Percentiles rank a stretch among this genome's conserved stretches.
These are phyloP conservation scores for Kuraishia hungarica DNA, from an alignment of 805 yeast genomes.

Conservation along the genomic window DNA sequence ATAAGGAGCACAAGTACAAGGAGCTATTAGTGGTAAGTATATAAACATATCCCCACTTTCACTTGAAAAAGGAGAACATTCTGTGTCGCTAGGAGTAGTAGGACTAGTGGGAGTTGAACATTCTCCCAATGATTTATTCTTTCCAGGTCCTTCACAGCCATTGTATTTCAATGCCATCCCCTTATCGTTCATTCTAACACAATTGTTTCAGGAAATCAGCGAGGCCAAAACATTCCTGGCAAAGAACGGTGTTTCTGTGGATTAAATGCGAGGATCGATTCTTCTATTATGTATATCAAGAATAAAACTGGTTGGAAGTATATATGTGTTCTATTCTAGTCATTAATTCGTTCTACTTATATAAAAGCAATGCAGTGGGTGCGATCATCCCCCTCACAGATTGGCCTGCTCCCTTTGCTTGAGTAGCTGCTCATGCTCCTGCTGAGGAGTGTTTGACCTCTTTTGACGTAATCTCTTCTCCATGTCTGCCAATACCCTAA, in stretches of 20 bases:
- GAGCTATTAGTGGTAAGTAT: conserved; percentile 36
- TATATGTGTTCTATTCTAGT: too few species aligned
- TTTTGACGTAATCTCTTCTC: conserved; percentile 55
- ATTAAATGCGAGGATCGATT: conserved; percentile 8
- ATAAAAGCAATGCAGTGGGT: too few species aligned
- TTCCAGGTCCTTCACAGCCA: too few species aligned
- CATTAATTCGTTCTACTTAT: neutral
- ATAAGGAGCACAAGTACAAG: conserved; percentile 57
- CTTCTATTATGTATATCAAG: neutral
- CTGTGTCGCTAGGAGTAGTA: too few species aligned
- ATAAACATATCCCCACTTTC: too few species aligned
- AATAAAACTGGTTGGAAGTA: neutral
- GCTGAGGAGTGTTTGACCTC: conserved; percentile 1
- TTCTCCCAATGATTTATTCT: too few species aligned
- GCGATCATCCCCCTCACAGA: neutral
- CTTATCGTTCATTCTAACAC: conserved; percentile 1
- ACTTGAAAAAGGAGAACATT: neutral
- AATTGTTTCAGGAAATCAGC: conserved; percentile 39
- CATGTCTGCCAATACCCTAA: conserved; percentile 76
- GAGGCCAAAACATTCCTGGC: conserved; percentile 55
- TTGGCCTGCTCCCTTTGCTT: neutral
- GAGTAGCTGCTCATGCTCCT: neutral
- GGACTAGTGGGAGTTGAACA: too few species aligned
- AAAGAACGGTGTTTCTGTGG: conserved; percentile 47
- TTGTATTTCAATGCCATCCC: neutral